These are phyloP conservation scores for Ceriops tagal DNA, from an alignment of 345 rosid genomes.

Conservation along the genomic window DNA sequence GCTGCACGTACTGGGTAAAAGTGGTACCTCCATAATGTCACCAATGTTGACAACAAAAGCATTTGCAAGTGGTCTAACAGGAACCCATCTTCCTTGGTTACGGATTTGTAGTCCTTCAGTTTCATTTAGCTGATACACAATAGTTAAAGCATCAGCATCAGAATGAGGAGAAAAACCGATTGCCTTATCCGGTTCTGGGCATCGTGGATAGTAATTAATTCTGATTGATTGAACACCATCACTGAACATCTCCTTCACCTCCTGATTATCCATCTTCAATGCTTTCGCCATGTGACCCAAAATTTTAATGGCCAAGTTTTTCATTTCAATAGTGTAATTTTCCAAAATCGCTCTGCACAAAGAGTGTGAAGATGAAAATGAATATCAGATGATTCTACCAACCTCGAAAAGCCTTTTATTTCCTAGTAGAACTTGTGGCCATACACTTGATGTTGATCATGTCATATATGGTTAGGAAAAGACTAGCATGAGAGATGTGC, in stretches of 20 bases:
- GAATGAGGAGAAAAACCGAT: constrained; percentile 46
- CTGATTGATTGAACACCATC: constrained; percentile 47
- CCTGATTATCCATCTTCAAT: constrained; percentile 42
- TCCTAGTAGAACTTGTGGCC: background rate
- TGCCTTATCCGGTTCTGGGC: constrained; percentile 44
- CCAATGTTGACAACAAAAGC: constrained; percentile 28
- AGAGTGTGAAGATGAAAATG: background rate
- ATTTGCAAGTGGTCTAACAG: constrained; percentile 19
- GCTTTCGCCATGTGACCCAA: constrained; percentile 39
- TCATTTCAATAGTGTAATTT: constrained; percentile 35
- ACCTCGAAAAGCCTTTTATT: background rate
- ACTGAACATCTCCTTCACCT: constrained; percentile 35
- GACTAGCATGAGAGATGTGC: too few relatives aligned
- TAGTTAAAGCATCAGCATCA: constrained; percentile 27
- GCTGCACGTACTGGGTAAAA: background rate
- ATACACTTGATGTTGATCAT: too few relatives aligned
- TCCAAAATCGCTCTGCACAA: constrained; percentile 47
- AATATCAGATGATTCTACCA: background rate
- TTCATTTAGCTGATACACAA: constrained; percentile 18
- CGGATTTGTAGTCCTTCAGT: constrained; percentile 22
- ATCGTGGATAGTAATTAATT: constrained; percentile 53
- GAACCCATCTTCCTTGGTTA: constrained; percentile 17
- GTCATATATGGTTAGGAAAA: too few relatives aligned
- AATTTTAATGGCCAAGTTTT: constrained; percentile 33
- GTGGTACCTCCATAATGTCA: constrained; percentile 20